Evolutionary conservation across 177 flowering plant species (phyloP).

Genomic region (Vitis hybrid): DNA sequence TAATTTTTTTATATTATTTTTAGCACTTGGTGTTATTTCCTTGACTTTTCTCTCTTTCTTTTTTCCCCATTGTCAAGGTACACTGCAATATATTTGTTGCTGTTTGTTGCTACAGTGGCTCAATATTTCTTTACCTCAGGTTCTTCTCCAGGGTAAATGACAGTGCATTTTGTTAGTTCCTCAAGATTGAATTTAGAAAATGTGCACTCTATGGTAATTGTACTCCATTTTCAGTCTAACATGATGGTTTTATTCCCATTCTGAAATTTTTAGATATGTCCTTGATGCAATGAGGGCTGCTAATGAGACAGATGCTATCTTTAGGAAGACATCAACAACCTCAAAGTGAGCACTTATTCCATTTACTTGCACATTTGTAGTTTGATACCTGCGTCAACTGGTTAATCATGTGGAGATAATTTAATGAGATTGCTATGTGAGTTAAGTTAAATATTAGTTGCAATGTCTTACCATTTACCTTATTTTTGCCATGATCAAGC

Average conservation of each 20-base stretch:
- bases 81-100: constrained; percentile 57
- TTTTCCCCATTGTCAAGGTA: constrained; percentile 55
- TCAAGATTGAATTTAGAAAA: not conserved
- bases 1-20: not conserved
- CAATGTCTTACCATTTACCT: constrained; percentile 14
- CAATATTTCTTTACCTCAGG: constrained; percentile 84
- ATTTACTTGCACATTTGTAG: not conserved
- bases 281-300: constrained; percentile 76
- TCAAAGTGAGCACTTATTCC: constrained; percentile 62
- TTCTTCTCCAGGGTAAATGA: constrained; percentile 91
- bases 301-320: constrained; percentile 45
- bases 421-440: not conserved
- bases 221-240: not conserved
- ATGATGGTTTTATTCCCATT: not conserved
- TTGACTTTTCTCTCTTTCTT: constrained; percentile 1
- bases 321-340: constrained; percentile 30
- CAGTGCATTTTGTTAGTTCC: not conserved
- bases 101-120: constrained; percentile 65
- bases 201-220: not conserved
- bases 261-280: constrained; percentile 55
- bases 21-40: not conserved
- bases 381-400: too few species aligned
- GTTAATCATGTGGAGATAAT: too few species aligned
- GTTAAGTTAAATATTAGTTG: not conserved
- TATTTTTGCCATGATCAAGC: constrained; percentile 60